Base-by-base conservation (phyloP, 441 rosid species). In the Populus hybrid region DNA sequence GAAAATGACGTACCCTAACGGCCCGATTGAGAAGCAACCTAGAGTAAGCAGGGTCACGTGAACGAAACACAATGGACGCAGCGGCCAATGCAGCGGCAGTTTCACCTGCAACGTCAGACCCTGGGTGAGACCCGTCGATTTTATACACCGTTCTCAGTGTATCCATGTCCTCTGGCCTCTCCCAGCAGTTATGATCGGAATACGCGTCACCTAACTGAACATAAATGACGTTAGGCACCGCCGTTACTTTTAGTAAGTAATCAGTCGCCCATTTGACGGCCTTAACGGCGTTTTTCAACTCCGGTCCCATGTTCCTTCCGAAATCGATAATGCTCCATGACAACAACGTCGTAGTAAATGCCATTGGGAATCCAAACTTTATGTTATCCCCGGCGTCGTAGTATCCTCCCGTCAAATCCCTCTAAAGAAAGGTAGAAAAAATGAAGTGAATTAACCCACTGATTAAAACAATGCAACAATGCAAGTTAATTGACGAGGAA, bases 341-440 rank as follows among this genome's bases (percentile, higher is more conserved):
- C 26, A 95, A 82, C 84, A 95, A 78, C 24, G 99, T 92, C 20
- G 97, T 81, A 1, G 97, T 93, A 82, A 95, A 95, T 4, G 98
- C 97, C 99, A 95, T 92, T 8, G 99, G 98, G 33, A 95, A 95
- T 66, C 89, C 89, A 86, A 92, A 95, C 88, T 95, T 93, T 21
- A 95, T 90, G 83, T 95, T 93, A 73, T 95, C 99, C 2, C 98
- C 98, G n/a, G 99, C 99, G 74, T 95, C 98, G 85, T 95, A 93
- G 80, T 95, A 95, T 5, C 99, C 99, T 59, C 99, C 98, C 29
- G 89, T 86, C 70, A 95, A 82, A 84, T 93, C 97, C 38, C 81
- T 80, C 83, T 88, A 82, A 24, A 29, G 6, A 71, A 4, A 61
- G 1, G 14, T 10, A 3, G 2, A 12, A 35, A 36, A 69, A 38